Base-by-base conservation (phyloP, 192 early-diverging fungal genomes). In the Allomyces javanicus region DNA sequence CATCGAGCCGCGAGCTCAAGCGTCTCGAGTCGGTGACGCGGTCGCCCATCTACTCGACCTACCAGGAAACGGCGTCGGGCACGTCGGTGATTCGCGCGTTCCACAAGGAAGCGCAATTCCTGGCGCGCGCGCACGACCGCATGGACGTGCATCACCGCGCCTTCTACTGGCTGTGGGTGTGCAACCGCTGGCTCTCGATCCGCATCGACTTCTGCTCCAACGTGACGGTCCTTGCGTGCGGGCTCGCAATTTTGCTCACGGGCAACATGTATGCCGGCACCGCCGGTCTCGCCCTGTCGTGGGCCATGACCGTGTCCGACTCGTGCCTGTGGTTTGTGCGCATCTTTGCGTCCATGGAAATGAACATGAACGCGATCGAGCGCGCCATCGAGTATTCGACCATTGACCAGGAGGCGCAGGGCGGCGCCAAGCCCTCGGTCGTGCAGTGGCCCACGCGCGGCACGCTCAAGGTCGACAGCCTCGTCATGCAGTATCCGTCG, bases 341-440 rank as follows among this genome's bases (percentile, higher is more conserved):
- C 61, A 81, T 75, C 69, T 89, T 89, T 70, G 83, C 84, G 64
- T 71, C 84, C 63, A 88, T 91, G 78, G 92, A 97, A 72, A 88
- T 92, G 83, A 83, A 78, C 67, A 77, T 93, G 83, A 92, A 90
- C 68, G 77, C 87, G 1, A 85, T 95, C 40, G 94, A 97, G 74
- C 86, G 94, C 63, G 75, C 94, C 25, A 71, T 80, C 25, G 92
- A 95, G 74, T 97, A 95, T 65, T 65, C 88, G 67, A 66, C 74
- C 4, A 75, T 94, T 62, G 92, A 91, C 22, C 85, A 94, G 70
- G 93, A 97, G 66, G 78, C 85, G 0, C 71, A 84, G 21, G 77
- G 77, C 61, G 72, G 75, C 7, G 71, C 70, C 5, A 68, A 74
- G 61, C 75, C 76, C 44, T 84, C 81, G 62, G 76, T 82, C 24